These are phyloP conservation scores for Phytophthora brassicae DNA, from an alignment of 352 stramenopile genomes.

Conservation along the genomic window DNA sequence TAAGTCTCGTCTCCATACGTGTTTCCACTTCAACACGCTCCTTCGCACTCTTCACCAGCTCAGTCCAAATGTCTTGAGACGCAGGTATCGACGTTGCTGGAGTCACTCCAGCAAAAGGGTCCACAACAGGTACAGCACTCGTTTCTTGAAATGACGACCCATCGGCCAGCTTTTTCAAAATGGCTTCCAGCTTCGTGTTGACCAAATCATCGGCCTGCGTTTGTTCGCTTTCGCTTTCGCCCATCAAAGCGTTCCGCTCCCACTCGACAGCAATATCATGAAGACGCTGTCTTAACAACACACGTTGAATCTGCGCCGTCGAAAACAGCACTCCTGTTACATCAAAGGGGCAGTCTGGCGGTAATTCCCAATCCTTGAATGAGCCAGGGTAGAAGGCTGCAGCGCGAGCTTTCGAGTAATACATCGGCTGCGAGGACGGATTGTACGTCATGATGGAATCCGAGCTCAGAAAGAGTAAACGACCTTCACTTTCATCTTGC, in stretches of 20 bases:
- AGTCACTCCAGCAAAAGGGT: not conserved
- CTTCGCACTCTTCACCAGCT: slow-evolving; percentile 18
- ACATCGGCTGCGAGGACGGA: slow-evolving; percentile 30
- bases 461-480: slow-evolving; percentile 50
- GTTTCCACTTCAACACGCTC: slow-evolving; percentile 29
- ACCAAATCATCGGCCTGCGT: slow-evolving; percentile 14
- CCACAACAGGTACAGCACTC: slow-evolving; percentile 1
- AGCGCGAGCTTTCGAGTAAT: slow-evolving; percentile 33
- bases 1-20: slow-evolving; percentile 31
- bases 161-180: slow-evolving; percentile 24
- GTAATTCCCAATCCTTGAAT: slow-evolving; percentile 33
- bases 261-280: slow-evolving; percentile 32
- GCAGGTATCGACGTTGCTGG: not conserved
- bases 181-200: slow-evolving; percentile 22
- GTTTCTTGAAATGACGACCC: slow-evolving; percentile 16
- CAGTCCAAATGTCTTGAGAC: slow-evolving; percentile 16
- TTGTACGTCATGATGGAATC: slow-evolving; percentile 44
- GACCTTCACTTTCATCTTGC: slow-evolving; percentile 14
- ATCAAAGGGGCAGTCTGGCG: slow-evolving; percentile 43
- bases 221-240: slow-evolving; percentile 24
- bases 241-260: slow-evolving; percentile 32
- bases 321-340: slow-evolving; percentile 34
- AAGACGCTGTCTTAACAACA: slow-evolving; percentile 38
- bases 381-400: slow-evolving; percentile 40
- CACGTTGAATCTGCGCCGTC: slow-evolving; percentile 25